Evolutionary conservation across 169 alveolate genomes (phyloP).

Genomic region (Cyclospora cayetanensis): DNA sequence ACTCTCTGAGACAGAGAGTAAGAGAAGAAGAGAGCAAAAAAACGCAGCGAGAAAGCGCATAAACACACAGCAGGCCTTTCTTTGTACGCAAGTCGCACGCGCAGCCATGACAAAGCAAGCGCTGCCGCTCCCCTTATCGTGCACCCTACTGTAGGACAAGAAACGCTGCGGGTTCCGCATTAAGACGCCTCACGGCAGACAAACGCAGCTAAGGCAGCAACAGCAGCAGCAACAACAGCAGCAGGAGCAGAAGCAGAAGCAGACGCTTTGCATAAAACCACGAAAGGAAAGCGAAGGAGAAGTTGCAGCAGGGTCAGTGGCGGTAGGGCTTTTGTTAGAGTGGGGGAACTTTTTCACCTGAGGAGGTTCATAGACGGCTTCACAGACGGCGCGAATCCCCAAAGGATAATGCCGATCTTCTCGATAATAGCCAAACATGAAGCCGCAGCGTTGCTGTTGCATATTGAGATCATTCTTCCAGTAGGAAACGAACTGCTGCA

Average conservation of each 20-base stretch:
- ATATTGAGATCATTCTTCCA: constrained; percentile 91
- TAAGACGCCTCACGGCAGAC: background rate
- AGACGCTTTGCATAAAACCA: background rate
- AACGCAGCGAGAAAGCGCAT: too few species aligned
- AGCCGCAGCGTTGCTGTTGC: constrained; percentile 95
- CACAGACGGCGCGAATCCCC: constrained; percentile 96
- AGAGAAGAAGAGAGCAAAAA: too few species aligned
- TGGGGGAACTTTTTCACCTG: constrained; percentile 45
- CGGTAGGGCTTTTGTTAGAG: background rate
- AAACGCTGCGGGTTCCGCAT: too few species aligned
- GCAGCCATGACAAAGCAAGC: too few species aligned
- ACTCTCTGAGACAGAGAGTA: too few species aligned
- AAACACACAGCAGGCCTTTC: too few species aligned
- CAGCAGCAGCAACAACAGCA: background rate
- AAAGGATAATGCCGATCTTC: constrained; percentile 96
- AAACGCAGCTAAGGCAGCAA: background rate
- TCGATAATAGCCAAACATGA: constrained; percentile 97
- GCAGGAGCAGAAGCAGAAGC: constrained; percentile 23
- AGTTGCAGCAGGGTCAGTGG: background rate
- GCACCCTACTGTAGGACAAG: too few species aligned
- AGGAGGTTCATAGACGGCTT: constrained; percentile 73
- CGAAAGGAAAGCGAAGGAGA: background rate
- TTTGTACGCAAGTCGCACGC: too few species aligned
- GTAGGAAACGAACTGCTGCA: constrained; percentile 90
- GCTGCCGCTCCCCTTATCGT: too few species aligned